Conservation (phyloP, 208 protist genomes). For the Naegleria fowleri region DNA sequence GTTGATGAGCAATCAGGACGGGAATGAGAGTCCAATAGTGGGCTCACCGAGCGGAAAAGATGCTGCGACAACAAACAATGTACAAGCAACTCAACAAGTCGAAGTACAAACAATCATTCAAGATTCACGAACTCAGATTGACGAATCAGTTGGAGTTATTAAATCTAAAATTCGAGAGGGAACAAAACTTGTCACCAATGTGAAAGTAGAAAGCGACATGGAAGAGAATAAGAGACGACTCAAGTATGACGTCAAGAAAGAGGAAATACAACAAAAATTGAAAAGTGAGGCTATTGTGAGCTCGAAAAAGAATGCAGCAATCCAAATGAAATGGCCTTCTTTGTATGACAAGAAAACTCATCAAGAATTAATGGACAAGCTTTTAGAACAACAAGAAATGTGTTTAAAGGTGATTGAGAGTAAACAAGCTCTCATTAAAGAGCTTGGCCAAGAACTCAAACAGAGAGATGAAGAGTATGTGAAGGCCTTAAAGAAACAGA, state of each 20-base stretch:
- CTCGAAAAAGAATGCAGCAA: conserved; percentile 55
- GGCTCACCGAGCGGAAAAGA: no score
- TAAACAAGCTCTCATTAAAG: conserved; percentile 74
- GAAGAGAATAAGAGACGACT: conserved; percentile 67
- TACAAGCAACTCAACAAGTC: no score
- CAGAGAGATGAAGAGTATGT: conserved; percentile 84
- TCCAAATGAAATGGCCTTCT: conserved; percentile 73
- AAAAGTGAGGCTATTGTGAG: conserved; percentile 56
- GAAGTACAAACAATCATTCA: neutral
- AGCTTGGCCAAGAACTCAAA: conserved; percentile 68
- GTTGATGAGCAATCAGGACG: no score
- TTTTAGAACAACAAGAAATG: conserved; percentile 61
- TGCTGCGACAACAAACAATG: no score
- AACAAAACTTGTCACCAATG: conserved; percentile 47
- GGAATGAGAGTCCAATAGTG: no score
- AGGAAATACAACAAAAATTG: conserved; percentile 46
- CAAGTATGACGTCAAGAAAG: conserved; percentile 47
- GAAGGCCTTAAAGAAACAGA: conserved; percentile 62
- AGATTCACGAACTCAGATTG: neutral
- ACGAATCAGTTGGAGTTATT: neutral
- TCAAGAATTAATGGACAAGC: conserved; percentile 61
- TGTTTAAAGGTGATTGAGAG: conserved; percentile 65
- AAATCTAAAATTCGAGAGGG: neutral
- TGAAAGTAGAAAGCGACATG: conserved; percentile 53
- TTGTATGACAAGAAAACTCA: conserved; percentile 68